Percentiles rank a stretch among this genome's conserved stretches.
phyloP scores from a whole-genome alignment of 1,284 basidiomycete species.

The Marasmius sp. region DNA sequence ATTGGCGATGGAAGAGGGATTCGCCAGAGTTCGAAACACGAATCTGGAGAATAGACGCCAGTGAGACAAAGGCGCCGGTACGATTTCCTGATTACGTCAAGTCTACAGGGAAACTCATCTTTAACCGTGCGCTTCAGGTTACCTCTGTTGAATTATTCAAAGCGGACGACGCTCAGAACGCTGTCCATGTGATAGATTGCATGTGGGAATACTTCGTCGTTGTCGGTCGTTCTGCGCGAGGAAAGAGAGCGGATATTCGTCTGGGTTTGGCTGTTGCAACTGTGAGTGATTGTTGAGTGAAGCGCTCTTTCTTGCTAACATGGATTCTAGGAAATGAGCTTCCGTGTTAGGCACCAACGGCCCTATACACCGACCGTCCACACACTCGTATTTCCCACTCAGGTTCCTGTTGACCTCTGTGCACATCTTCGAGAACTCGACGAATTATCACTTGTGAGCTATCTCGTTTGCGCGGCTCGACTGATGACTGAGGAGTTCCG shows the following conservation, averaged over 20 bases:
- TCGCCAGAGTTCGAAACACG: slow-evolving; percentile 41
- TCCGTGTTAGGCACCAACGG: slow-evolving; percentile 43
- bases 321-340: slow-evolving; percentile 50
- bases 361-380: slow-evolving; percentile 74
- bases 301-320: slow-evolving; percentile 1
- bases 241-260: slow-evolving; percentile 55
- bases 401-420: slow-evolving; percentile 66
- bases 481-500: slow-evolving; percentile 10
- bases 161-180: slow-evolving; percentile 28
- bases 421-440: slow-evolving; percentile 67
- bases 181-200: slow-evolving; percentile 68
- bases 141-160: slow-evolving; percentile 31
- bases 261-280: slow-evolving; percentile 57
- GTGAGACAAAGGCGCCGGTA: slow-evolving; percentile 38
- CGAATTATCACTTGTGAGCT: slow-evolving; percentile 54
- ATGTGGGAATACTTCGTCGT: slow-evolving; percentile 76
- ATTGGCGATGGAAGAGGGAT: slow-evolving; percentile 69
- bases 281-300: slow-evolving; percentile 34
- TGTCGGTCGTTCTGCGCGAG: slow-evolving; percentile 66
- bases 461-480: not conserved
- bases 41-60: slow-evolving; percentile 56
- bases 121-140: slow-evolving; percentile 24
- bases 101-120: slow-evolving; percentile 2
- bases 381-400: slow-evolving; percentile 68
- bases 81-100: slow-evolving; percentile 16